These are phyloP conservation scores for Russula virescens DNA, from an alignment of 768 basidiomycete species.

Conservation along the genomic window DNA sequence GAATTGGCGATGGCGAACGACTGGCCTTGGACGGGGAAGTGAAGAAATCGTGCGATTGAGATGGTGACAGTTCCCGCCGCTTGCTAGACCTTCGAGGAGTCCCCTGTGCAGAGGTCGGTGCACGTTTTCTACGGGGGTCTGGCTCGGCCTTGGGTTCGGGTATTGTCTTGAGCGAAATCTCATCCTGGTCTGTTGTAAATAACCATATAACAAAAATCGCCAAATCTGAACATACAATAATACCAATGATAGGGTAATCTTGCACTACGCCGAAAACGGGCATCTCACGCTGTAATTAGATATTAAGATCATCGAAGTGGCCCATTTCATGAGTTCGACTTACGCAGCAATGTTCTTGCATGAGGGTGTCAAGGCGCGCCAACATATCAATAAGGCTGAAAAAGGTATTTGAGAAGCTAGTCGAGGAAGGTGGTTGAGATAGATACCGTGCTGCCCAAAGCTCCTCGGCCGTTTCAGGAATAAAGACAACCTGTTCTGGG, in stretches of 20 bases:
- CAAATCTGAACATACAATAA: constrained; percentile 50
- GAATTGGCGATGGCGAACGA: neutral
- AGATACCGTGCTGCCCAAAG: constrained; percentile 70
- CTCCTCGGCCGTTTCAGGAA: constrained; percentile 54
- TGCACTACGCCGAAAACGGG: constrained; percentile 77
- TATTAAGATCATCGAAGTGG: neutral
- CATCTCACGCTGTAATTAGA: constrained; percentile 59
- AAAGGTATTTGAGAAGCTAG: neutral
- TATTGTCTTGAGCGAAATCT: constrained; percentile 34
- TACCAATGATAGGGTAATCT: constrained; percentile 57
- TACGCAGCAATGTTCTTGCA: constrained; percentile 47
- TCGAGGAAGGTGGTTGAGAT: neutral
- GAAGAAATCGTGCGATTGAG: constrained; percentile 27
- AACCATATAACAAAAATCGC: neutral
- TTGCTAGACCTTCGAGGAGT: constrained; percentile 31
- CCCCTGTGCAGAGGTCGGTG: constrained; percentile 23
- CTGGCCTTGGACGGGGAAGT: neutral
- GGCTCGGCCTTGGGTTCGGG: constrained; percentile 4
- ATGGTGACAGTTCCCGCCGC: constrained; percentile 23
- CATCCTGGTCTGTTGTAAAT: constrained; percentile 40
- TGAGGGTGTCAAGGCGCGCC: constrained; percentile 51
- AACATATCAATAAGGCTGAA: constrained; percentile 70
- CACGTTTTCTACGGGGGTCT: constrained; percentile 21
- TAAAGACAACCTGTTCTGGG: constrained; percentile 50
- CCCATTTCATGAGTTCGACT: constrained; percentile 4